Conservation (phyloP, 176 grass and related monocot genomes). For the Zizania latifolia region DNA sequence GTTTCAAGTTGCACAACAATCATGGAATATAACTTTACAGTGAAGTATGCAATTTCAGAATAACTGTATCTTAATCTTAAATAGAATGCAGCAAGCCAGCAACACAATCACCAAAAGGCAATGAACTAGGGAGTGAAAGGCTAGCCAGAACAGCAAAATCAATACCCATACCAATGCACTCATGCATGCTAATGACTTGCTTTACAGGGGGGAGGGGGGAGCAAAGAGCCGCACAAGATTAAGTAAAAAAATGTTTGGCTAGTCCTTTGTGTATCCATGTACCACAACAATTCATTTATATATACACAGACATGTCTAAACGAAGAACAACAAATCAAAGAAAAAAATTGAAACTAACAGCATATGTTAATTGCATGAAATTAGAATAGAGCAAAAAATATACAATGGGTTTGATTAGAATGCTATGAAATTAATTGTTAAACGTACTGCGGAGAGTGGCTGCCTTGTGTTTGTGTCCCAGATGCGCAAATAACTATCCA, state of each 20-base stretch:
- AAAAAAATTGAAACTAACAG: neutral
- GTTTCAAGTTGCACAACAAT: neutral
- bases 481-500: conserved; percentile 79
- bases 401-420: neutral
- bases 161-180: neutral
- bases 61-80: neutral
- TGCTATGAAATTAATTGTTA: neutral
- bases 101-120: neutral
- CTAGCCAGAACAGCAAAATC: neutral
- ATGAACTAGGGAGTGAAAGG: neutral
- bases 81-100: neutral
- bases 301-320: neutral
- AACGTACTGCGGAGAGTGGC: conserved; percentile 66
- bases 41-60: neutral
- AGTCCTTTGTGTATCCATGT: neutral
- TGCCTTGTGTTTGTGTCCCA: conserved; percentile 90
- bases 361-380: neutral
- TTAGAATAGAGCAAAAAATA: neutral
- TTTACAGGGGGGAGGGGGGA: conserved; percentile 2
- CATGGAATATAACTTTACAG: conserved; percentile 2
- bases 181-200: neutral
- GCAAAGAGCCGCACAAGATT: neutral
- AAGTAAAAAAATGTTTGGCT: neutral
- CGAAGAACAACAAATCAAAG: neutral
- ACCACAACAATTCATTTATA: neutral